Evolutionary conservation across 2,329 filamentous ascomycete genomes (phyloP).

Genomic region (Diaporthe ampelina): DNA sequence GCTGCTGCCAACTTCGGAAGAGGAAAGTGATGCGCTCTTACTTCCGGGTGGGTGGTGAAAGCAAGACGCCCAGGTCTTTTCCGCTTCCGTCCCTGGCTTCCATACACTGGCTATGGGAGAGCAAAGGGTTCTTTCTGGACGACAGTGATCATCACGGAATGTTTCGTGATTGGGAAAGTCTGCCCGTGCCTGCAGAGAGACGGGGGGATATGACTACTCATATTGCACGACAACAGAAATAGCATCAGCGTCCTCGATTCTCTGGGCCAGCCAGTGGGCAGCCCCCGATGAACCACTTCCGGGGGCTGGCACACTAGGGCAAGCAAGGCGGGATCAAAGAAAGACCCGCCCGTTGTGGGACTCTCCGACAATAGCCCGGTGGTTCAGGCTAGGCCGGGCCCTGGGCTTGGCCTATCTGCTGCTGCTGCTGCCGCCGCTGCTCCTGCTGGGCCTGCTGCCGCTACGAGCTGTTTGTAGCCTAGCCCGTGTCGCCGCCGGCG

Average conservation of each 20-base stretch:
- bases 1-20: conserved; percentile 5
- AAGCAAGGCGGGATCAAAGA: conserved; percentile 21
- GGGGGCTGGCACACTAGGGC: conserved; percentile 15
- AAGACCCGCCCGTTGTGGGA: conserved; percentile 18
- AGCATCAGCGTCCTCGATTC: conserved; percentile 15
- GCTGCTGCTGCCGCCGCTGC: not conserved
- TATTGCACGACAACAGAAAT: conserved; percentile 26
- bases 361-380: conserved; percentile 18
- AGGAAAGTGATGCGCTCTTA: conserved; percentile 13
- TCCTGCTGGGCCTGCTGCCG: conserved; percentile 3
- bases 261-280: conserved; percentile 10
- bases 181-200: conserved; percentile 15
- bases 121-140: not conserved
- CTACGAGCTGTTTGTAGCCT: conserved; percentile 3
- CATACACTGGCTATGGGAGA: not conserved
- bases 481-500: conserved; percentile 20
- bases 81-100: conserved; percentile 9
- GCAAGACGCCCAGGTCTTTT: not conserved
- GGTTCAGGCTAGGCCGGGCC: not conserved
- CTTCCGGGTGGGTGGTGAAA: not conserved
- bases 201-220: conserved; percentile 18
- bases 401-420: not conserved
- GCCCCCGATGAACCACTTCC: not conserved
- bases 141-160: conserved; percentile 5
- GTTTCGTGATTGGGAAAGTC: conserved; percentile 14